phyloP scores from a whole-genome alignment of 148 eudicot genomes.

The Amaranthus palmeri region DNA sequence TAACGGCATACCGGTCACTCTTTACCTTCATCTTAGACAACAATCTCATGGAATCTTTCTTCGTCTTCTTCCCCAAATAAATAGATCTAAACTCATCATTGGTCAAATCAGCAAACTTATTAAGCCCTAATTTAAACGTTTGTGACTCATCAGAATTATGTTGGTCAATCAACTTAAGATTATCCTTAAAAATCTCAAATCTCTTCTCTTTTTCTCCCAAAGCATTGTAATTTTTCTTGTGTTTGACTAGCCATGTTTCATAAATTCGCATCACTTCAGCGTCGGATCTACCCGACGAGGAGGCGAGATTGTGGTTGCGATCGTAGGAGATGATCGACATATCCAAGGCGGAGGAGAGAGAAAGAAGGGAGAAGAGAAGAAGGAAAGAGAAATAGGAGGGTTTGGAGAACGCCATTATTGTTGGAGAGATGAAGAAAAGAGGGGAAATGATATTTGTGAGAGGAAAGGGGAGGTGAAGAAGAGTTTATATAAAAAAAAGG shows the following conservation, averaged over 20 bases:
- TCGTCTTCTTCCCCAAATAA: slow-evolving; percentile 36
- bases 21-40: slow-evolving; percentile 5
- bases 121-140: slow-evolving; percentile 52
- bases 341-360: slow-evolving; percentile 49
- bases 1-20: slow-evolving; percentile 41
- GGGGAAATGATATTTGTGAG: neutral
- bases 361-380: slow-evolving; percentile 25
- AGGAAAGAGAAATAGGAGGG: slow-evolving; percentile 17
- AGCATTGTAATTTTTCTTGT: slow-evolving; percentile 51
- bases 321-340: slow-evolving; percentile 68
- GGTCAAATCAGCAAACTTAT: slow-evolving; percentile 67
- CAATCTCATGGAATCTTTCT: neutral
- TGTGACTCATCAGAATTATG: slow-evolving; percentile 32
- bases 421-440: neutral
- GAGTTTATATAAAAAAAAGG: slow-evolving; percentile 1
- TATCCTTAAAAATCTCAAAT: slow-evolving; percentile 68
- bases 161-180: slow-evolving; percentile 48
- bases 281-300: slow-evolving; percentile 28
- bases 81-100: slow-evolving; percentile 65
- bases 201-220: slow-evolving; percentile 61
- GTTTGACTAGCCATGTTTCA: slow-evolving; percentile 60
- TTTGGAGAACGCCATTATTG: slow-evolving; percentile 22
- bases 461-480: neutral
- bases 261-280: slow-evolving; percentile 39
- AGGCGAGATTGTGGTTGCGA: slow-evolving; percentile 18